Conservation (phyloP, 1,139 yeast genomes). For the Suhomyces wounanorum region DNA sequence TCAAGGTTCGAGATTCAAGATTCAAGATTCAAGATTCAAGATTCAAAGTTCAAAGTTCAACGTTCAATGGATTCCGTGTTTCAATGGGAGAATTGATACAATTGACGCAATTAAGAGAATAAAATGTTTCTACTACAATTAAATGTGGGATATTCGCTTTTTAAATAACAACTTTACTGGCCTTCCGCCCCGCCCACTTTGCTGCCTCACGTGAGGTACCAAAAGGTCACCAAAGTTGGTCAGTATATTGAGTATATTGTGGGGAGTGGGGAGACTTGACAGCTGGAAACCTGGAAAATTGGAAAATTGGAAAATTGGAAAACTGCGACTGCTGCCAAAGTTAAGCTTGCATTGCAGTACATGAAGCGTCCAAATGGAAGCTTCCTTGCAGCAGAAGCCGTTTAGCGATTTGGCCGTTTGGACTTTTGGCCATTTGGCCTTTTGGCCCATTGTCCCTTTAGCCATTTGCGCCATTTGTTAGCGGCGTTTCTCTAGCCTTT, state of each 20-base stretch:
- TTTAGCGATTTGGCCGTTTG: neutral
- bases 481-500: no score
- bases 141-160: neutral
- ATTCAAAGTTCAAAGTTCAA: no score
- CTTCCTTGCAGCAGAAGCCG: neutral
- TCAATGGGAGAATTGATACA: neutral
- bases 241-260: neutral
- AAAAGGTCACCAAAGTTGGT: neutral
- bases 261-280: conserved; percentile 1
- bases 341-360: neutral
- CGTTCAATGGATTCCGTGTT: neutral
- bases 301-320: no score
- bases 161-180: neutral
- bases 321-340: neutral
- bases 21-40: no score
- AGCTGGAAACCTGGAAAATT: neutral
- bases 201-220: conserved; percentile 7
- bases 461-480: no score
- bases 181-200: conserved; percentile 7
- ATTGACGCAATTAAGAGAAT: neutral
- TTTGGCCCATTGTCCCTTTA: no score
- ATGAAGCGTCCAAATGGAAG: neutral
- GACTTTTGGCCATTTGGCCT: no score
- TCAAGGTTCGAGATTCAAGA: no score
- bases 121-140: neutral